Percentiles rank a stretch among this genome's conserved stretches.
These are phyloP conservation scores for Agaricus bisporus DNA, from an alignment of 768 basidiomycete genomes.

Conservation along the genomic window DNA sequence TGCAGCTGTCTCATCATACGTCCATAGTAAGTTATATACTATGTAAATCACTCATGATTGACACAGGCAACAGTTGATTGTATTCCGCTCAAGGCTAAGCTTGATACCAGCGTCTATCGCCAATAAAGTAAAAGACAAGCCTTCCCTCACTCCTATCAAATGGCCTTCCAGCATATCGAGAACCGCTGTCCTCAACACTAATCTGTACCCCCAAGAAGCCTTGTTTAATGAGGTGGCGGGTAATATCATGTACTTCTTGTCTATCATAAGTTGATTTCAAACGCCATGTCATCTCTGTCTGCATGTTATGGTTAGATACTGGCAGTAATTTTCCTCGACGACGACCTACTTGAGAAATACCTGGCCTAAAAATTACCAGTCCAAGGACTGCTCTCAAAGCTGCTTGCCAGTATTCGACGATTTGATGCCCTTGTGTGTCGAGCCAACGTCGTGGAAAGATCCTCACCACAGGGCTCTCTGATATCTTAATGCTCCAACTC, in stretches of 20 bases:
- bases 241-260: constrained; percentile 63
- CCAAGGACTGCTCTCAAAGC: constrained; percentile 65
- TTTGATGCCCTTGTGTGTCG: constrained; percentile 57
- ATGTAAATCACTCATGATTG: no score
- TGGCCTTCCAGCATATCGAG: constrained; percentile 13
- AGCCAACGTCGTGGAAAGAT: constrained; percentile 73
- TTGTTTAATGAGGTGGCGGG: constrained; percentile 47
- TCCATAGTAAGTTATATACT: no score
- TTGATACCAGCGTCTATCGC: constrained; percentile 62
- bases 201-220: constrained; percentile 34
- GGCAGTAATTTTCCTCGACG: not conserved
- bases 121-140: constrained; percentile 51
- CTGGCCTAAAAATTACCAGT: constrained; percentile 62
- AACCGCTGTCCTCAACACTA: not conserved
- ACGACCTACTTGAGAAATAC: constrained; percentile 59
- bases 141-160: constrained; percentile 50
- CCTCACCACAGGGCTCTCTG: constrained; percentile 35
- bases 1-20: no score
- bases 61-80: not conserved
- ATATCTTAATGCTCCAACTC: constrained; percentile 52
- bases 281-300: constrained; percentile 71
- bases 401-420: constrained; percentile 66
- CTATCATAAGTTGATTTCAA: constrained; percentile 68
- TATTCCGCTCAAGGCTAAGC: constrained; percentile 23
- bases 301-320: constrained; percentile 6